phyloP scores from a whole-genome alignment of 2,329 filamentous ascomycete genomes.

The Pseudogymnoascus sp. region DNA sequence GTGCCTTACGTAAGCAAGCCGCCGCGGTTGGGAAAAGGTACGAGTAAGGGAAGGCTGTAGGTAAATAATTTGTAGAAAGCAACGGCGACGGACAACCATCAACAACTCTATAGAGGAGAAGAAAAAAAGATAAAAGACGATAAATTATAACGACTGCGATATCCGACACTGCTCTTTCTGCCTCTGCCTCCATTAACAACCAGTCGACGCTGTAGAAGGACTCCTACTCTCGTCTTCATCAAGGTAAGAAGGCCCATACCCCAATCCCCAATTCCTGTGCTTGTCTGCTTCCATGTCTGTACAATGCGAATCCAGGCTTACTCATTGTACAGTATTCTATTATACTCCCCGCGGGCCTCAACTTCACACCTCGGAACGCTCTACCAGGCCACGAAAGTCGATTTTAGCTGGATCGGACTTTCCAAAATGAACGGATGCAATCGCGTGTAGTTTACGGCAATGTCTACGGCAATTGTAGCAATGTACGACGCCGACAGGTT shows the following conservation, averaged over 20 bases:
- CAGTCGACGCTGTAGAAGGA: background rate
- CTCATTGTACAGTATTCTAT: background rate
- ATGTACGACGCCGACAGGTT: background rate
- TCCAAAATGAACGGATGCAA: slow-evolving; percentile 29
- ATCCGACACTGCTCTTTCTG: background rate
- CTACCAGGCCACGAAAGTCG: background rate
- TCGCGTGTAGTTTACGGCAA: slow-evolving; percentile 21
- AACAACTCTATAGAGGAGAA: background rate
- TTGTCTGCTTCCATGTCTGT: background rate
- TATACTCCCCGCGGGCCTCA: background rate
- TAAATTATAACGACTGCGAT: background rate
- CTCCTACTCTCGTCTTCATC: background rate
- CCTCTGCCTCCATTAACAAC: background rate
- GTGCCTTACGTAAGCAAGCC: background rate
- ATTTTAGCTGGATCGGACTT: slow-evolving; percentile 4
- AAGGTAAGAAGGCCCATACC: background rate
- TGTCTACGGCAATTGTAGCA: background rate
- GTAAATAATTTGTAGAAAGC: background rate
- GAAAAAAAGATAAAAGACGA: background rate
- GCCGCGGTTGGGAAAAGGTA: background rate
- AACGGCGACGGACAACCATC: background rate
- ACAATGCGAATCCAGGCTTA: background rate
- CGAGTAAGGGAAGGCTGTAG: background rate
- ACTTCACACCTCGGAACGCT: background rate
- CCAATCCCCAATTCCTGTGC: background rate